These are phyloP conservation scores for Lachnellula arida DNA, from an alignment of 2,329 filamentous ascomycete species.

Conservation along the genomic window DNA sequence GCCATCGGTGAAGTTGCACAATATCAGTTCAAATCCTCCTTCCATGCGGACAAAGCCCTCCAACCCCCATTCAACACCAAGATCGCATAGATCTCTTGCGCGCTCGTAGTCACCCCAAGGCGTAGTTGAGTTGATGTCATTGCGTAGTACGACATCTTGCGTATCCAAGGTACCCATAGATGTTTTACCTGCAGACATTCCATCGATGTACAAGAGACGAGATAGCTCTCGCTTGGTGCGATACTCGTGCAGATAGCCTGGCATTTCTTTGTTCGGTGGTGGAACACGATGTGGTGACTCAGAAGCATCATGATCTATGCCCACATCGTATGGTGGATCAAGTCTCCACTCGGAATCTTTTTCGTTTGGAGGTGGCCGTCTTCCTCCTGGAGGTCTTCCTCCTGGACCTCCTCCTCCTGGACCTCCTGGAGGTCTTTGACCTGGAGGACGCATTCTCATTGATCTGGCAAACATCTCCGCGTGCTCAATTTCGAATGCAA, in stretches of 20 bases:
- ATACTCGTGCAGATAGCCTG: slow-evolving; percentile 65
- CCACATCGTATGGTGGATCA: not conserved
- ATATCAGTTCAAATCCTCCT: slow-evolving; percentile 64
- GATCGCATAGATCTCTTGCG: slow-evolving; percentile 50
- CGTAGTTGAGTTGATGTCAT: not conserved
- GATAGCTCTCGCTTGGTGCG: slow-evolving; percentile 51
- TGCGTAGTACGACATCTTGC: slow-evolving; percentile 55
- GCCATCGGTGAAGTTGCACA: slow-evolving; percentile 53
- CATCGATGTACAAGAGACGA: slow-evolving; percentile 63
- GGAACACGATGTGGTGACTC: not conserved
- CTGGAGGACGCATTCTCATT: not conserved
- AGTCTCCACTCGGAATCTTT: not conserved
- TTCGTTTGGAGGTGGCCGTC: not conserved
- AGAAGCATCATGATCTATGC: not conserved
- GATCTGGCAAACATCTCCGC: slow-evolving; percentile 56
- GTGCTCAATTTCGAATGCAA: slow-evolving; percentile 75
- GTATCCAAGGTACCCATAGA: slow-evolving; percentile 62
- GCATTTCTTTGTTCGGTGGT: not conserved
- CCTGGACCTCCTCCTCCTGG: slow-evolving; percentile 7
- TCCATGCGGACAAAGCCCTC: slow-evolving; percentile 65
- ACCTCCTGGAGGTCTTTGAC: slow-evolving; percentile 5
- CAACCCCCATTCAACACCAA: slow-evolving; percentile 51
- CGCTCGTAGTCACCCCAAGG: slow-evolving; percentile 46
- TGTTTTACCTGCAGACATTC: slow-evolving; percentile 63
- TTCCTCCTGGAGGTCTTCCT: slow-evolving; percentile 3